Evolutionary conservation across 1,284 basidiomycete genomes (phyloP).

Genomic region (Neolentinus lepideus): DNA sequence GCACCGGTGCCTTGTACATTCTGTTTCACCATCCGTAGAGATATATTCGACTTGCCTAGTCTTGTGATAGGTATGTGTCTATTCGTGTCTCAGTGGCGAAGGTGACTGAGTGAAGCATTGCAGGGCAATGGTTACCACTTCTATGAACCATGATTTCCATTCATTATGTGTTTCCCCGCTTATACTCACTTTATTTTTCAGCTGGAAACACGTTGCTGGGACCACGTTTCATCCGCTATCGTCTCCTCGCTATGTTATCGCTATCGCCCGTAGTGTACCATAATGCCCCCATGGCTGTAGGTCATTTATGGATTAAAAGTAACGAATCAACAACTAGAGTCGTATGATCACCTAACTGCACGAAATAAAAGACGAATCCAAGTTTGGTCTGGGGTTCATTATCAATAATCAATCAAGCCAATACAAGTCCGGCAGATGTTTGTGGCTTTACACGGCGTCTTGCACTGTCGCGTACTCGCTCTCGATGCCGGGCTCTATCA

Average conservation of each 20-base stretch:
- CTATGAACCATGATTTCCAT: conserved; percentile 30
- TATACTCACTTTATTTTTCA: conserved; percentile 4
- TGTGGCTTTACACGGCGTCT: neutral
- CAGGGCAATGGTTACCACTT: conserved; percentile 77
- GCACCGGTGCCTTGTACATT: conserved; percentile 82
- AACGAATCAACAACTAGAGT: neutral
- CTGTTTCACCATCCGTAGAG: conserved; percentile 89
- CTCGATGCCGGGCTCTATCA: conserved; percentile 86
- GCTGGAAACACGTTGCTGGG: neutral
- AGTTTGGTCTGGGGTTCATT: neutral
- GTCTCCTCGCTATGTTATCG: neutral
- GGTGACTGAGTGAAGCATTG: conserved; percentile 2
- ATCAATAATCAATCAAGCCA: neutral
- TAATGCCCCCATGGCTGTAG: neutral
- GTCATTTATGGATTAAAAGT: neutral
- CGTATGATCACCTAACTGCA: neutral
- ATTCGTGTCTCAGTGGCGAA: neutral
- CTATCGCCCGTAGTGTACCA: conserved; percentile 1
- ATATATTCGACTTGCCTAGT: conserved; percentile 84
- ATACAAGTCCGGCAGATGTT: neutral
- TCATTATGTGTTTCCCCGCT: neutral
- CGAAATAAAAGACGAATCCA: neutral
- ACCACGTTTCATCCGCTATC: neutral
- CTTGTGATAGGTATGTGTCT: conserved; percentile 66
- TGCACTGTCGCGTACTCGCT: conserved; percentile 76